These are phyloP conservation scores for Mycena belliarum DNA, from an alignment of 768 basidiomycete genomes.

Conservation along the genomic window DNA sequence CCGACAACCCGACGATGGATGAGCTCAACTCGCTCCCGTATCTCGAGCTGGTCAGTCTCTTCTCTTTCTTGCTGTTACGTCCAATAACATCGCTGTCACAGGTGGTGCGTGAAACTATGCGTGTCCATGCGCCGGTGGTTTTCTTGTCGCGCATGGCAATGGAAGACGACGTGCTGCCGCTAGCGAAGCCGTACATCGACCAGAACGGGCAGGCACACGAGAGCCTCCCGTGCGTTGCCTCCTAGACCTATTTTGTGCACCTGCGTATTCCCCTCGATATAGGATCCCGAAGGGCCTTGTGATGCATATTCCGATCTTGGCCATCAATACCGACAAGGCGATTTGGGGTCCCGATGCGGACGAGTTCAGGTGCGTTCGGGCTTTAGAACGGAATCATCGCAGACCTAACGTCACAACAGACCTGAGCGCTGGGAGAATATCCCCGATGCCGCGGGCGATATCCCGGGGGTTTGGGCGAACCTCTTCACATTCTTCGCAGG, in stretches of 20 bases:
- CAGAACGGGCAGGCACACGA: constrained; percentile 41
- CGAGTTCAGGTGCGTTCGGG: constrained; percentile 29
- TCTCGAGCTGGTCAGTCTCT: constrained; percentile 31
- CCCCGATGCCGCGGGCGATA: background rate
- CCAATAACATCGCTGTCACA: constrained; percentile 7
- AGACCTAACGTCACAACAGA: background rate
- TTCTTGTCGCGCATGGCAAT: constrained; percentile 43
- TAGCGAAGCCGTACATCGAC: constrained; percentile 47
- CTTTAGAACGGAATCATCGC: no score
- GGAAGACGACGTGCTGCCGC: constrained; percentile 55
- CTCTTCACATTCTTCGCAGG: background rate
- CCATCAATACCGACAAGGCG: constrained; percentile 23
- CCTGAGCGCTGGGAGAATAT: background rate
- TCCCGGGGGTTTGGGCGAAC: background rate
- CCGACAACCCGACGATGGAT: no score
- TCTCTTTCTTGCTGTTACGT: background rate
- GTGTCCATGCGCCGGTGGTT: constrained; percentile 55
- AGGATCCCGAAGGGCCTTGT: constrained; percentile 27
- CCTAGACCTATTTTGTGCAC: no score
- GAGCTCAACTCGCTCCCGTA: no score
- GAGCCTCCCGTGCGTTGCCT: constrained; percentile 28
- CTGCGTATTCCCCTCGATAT: no score
- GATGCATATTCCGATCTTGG: constrained; percentile 31
- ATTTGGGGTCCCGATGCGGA: constrained; percentile 31
- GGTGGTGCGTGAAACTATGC: constrained; percentile 52